Evolutionary conservation across 2,329 filamentous ascomycete species (phyloP), one percentile per base, ranked within the genome.

Genomic region (Arachnomyces sp.): DNA sequence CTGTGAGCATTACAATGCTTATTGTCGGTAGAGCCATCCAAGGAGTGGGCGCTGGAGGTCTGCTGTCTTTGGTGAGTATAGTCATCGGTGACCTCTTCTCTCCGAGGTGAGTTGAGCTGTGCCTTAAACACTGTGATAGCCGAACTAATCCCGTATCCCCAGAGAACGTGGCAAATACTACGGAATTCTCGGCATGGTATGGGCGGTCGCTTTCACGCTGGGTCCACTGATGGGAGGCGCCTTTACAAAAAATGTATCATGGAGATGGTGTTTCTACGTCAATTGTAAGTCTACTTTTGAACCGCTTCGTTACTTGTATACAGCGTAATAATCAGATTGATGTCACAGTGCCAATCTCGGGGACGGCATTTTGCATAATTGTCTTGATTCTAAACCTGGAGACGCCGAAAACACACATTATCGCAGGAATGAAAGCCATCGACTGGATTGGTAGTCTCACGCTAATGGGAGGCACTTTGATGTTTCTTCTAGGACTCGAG

Each of bases 401-500:
- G 48, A 78, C 74, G 1, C 76, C 77, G 9, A 75, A 70, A 47
- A 81, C 78, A 0, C 73, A 75, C 0, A 58, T 82, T 3, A 43
- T 70, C 31, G 68, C 72, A 13, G 78, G 78, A 5, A 54, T 82
- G 31, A 74, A 73, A 46, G 72, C 74, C 4, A 77, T 82, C 45
- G 78, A 82, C 58, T 82, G 78, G 78, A 50, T 75, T 7, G 78
- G 78, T n/a, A 73, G 71, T 1, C 49, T 80, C 17, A 65, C 72
- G 21, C 77, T 93, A 56, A 74, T 89, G 16, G 84, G 83, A 31
- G 86, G 83, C 15, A 89, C 85, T 0, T 69, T 93, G 14, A 90
- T 94, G 85, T 72, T 94, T 48, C 76, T 95, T 3, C 78, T 95
- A 31, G 89, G 87, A 0, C 75, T 95, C 9, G 84, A 93, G 55